Base-by-base conservation (phyloP, 805 yeast genomes). In the Crinitomyces ghanaensis region DNA sequence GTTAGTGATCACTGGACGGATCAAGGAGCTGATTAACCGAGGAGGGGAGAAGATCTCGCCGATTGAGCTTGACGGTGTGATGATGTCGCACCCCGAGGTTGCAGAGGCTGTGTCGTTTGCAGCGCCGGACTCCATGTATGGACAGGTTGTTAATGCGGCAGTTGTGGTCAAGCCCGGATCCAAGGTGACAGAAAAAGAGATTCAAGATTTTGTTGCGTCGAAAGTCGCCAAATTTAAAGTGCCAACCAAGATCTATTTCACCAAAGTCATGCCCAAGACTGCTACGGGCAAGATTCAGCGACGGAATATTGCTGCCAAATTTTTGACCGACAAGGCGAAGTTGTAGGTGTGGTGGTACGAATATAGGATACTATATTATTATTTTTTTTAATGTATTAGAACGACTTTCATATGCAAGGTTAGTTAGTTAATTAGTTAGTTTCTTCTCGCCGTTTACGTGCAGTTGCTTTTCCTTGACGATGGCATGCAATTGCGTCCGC, bases 41-140 rank as follows among this genome's bases (percentile, higher is more conserved):
- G 86, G 82, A 16, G 86, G 86, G 36, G 86, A 77, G 55, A 77
- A 78, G 54, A 77, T 77, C 39, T 70, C 80, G 3, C 86, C 86
- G 4, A 66, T 74, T 41, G 86, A 77, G 51, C 56, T 77, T 18
- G 86, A 77, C 45, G 66, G 73, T 29, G 65, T 67, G 6, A 53
- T 77, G 61, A 58, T 74, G n/a, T 59, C 69, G 29, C 69, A 74
- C 47, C 77, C 76, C 1, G 66, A 64, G n/a, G 72, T 78, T 9
- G 62, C 66, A 15, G 85, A 77, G 49, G 84, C 80, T 17, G 85
- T 78, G 12, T 62, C 76, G 3, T 77, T 75, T 49, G 85, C 77
- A 24, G 80, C 70, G 3, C 68, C 70, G 2, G 82, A 77, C 51
- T 70, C 61, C 15, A 69, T 74, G 51, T 77, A 77, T 50, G 85